A percentile compares a stretch with the other conserved stretches of the same genome.
These are phyloP conservation scores for Kregervanrija delftensis DNA, from an alignment of 805 yeast genomes.

Conservation along the genomic window DNA sequence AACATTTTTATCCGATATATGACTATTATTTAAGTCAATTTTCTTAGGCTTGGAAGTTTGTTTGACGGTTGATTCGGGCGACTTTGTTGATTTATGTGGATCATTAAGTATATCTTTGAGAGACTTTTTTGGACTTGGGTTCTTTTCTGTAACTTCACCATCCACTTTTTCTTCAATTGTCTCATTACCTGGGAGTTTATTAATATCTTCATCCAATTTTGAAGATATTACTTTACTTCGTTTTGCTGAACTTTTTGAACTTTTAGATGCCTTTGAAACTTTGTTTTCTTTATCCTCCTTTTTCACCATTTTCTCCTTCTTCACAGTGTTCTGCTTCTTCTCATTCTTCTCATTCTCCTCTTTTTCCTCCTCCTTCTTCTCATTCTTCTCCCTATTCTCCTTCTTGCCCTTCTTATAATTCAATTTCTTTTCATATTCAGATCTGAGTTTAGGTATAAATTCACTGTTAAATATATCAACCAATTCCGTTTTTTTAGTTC, in stretches of 20 bases:
- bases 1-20: neutral
- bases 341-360: neutral
- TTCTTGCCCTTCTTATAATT: slow-evolving; percentile 1
- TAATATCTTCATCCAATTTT: neutral
- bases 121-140: neutral
- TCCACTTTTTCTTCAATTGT: neutral
- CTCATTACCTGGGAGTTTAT: neutral
- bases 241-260: too few species aligned
- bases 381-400: neutral
- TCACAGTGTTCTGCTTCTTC: neutral
- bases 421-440: neutral
- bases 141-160: neutral
- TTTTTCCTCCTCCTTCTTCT: neutral
- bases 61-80: neutral
- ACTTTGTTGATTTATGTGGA: neutral
- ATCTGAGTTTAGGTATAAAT: slow-evolving; percentile 4
- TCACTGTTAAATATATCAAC: slow-evolving; percentile 22
- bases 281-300: neutral
- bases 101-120: neutral
- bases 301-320: neutral
- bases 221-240: neutral
- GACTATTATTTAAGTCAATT: neutral
- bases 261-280: neutral
- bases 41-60: neutral
- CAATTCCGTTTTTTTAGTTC: slow-evolving; percentile 59